Conservation (phyloP, 75 land plant species). For the Sequoiadendron giganteum region DNA sequence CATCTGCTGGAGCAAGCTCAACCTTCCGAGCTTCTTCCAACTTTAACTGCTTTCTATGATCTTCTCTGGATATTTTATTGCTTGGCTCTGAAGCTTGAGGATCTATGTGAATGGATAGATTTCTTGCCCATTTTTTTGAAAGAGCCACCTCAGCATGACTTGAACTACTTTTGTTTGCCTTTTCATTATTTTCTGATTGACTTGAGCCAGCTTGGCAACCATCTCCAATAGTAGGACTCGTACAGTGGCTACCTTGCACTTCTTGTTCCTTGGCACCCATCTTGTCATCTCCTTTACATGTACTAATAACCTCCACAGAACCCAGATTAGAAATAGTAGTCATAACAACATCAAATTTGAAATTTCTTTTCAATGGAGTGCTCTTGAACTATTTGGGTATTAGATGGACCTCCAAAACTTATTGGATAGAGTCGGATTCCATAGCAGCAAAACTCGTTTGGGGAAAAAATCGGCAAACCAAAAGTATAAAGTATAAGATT, state of each 20-base stretch:
- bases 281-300: slow-evolving; percentile 13
- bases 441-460: too few relatives aligned
- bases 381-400: slow-evolving; percentile 27
- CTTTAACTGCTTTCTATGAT: too few relatives aligned
- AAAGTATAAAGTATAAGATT: too few relatives aligned
- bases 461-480: too few relatives aligned
- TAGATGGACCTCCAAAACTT: slow-evolving; percentile 21
- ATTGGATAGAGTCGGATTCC: too few relatives aligned
- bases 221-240: slow-evolving; percentile 25
- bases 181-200: slow-evolving; percentile 41
- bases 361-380: slow-evolving; percentile 40
- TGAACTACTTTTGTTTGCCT: slow-evolving; percentile 44
- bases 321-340: slow-evolving; percentile 23
- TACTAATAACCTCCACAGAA: slow-evolving; percentile 9
- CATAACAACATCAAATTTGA: slow-evolving; percentile 27
- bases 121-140: slow-evolving; percentile 18
- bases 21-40: too few relatives aligned
- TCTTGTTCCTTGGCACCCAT: slow-evolving; percentile 20
- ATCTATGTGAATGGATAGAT: slow-evolving; percentile 19
- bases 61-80: slow-evolving; percentile 28
- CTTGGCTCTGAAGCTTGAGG: slow-evolving; percentile 41
- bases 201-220: slow-evolving; percentile 26
- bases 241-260: slow-evolving; percentile 20
- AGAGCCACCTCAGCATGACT: slow-evolving; percentile 25
- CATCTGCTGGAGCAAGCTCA: too few relatives aligned